Evolutionary conservation across 352 stramenopile genomes (phyloP).

Genomic region (Globisporangium spinosum): DNA sequence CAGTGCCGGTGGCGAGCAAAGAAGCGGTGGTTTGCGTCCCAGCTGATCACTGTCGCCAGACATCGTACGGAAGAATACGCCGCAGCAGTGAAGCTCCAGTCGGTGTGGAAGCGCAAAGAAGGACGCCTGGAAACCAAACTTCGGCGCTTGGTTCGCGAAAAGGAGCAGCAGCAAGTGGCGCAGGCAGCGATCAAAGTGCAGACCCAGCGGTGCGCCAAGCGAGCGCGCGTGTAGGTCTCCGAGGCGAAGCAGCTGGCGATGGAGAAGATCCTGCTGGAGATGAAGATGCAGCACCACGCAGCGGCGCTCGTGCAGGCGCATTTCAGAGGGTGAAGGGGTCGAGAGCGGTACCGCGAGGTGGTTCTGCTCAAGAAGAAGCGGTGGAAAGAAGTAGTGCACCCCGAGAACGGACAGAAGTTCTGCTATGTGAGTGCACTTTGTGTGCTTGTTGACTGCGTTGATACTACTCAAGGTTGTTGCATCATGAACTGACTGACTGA

Average conservation of each 20-base stretch:
- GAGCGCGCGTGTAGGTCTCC: conserved; percentile 28
- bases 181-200: conserved; percentile 43
- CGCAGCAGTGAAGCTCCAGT: conserved; percentile 49
- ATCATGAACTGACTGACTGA: neutral
- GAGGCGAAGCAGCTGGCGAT: conserved; percentile 29
- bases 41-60: conserved; percentile 36
- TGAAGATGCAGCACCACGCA: conserved; percentile 60
- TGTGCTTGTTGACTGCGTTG: neutral
- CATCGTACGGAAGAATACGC: conserved; percentile 36
- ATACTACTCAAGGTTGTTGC: neutral
- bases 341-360: conserved; percentile 51
- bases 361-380: conserved; percentile 66
- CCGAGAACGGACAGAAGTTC: conserved; percentile 70
- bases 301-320: conserved; percentile 74
- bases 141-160: conserved; percentile 36
- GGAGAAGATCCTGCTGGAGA: conserved; percentile 38
- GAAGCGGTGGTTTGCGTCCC: conserved; percentile 34
- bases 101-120: conserved; percentile 56
- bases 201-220: conserved; percentile 41
- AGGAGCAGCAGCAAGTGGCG: conserved; percentile 30
- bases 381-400: conserved; percentile 90
- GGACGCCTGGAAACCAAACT: conserved; percentile 34
- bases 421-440: conserved; percentile 76
- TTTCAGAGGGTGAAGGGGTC: conserved; percentile 66
- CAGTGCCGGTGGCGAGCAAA: conserved; percentile 53